phyloP scores from a whole-genome alignment of 2,329 filamentous ascomycete species.

The Colletotrichum nymphaeae region DNA sequence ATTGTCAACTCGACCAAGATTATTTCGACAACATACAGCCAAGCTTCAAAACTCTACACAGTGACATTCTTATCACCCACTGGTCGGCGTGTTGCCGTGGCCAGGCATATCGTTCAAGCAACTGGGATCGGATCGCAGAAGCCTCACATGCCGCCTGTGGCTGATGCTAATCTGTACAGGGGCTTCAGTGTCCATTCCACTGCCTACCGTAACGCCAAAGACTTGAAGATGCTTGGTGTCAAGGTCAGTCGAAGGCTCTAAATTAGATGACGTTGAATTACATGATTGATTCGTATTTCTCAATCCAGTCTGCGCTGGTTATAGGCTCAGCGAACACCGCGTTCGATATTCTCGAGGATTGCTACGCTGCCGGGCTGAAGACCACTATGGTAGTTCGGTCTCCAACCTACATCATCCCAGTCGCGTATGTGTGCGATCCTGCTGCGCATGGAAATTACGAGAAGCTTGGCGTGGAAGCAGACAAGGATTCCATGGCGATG shows the following conservation, averaged over 20 bases:
- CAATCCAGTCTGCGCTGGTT: conserved; percentile 42
- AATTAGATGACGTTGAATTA: not conserved
- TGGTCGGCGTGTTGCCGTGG: conserved; percentile 17
- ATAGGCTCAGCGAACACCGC: conserved; percentile 54
- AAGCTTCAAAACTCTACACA: conserved; percentile 39
- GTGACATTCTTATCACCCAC: conserved; percentile 39
- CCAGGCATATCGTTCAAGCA: conserved; percentile 42
- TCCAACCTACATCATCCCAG: conserved; percentile 47
- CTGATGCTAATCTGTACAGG: not conserved
- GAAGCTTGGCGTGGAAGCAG: conserved; percentile 27
- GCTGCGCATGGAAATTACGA: conserved; percentile 14
- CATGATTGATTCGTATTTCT: not conserved
- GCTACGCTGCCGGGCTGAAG: conserved; percentile 41
- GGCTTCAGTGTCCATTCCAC: conserved; percentile 11
- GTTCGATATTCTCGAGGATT: conserved; percentile 52
- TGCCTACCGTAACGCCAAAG: not conserved
- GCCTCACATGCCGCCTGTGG: conserved; percentile 40
- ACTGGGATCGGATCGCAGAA: conserved; percentile 40
- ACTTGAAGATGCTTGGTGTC: not conserved
- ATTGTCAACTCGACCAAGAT: conserved; percentile 43
- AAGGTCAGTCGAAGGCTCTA: not conserved
- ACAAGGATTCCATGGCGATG: conserved; percentile 1
- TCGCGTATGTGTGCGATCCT: conserved; percentile 38
- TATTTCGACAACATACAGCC: conserved; percentile 41
- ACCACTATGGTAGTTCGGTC: conserved; percentile 49